A percentile compares a stretch with the other conserved stretches of the same genome.
Conservation (phyloP, 495 filamentous ascomycete species). For the Thermochaetoides thermophila region DNA sequence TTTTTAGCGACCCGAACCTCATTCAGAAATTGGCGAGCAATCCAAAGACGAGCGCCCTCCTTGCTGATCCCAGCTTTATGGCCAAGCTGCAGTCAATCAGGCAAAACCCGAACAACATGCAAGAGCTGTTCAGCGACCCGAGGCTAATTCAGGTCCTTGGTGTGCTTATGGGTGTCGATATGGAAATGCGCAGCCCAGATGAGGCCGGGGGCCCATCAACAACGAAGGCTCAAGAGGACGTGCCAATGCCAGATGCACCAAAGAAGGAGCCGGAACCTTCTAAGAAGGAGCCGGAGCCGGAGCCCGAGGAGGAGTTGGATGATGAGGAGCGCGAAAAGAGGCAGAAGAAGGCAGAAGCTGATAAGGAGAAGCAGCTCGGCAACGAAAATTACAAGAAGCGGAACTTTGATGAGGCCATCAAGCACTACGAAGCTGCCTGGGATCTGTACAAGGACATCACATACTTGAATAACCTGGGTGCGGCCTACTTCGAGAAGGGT, state of each 20-base stretch:
- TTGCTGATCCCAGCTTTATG: conserved; percentile 86
- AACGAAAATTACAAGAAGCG: conserved; percentile 97
- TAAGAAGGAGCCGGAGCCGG: conserved; percentile 37
- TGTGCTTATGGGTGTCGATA: conserved; percentile 85
- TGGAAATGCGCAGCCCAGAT: conserved; percentile 54
- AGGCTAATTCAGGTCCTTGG: conserved; percentile 89
- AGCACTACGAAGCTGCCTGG: conserved; percentile 95
- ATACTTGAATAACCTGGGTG: conserved; percentile 91
- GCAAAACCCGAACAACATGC: conserved; percentile 65
- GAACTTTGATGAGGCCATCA: conserved; percentile 84
- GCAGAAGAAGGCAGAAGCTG: conserved; percentile 83
- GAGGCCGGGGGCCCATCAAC: conserved; percentile 28
- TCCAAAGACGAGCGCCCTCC: conserved; percentile 75
- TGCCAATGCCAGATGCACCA: conserved; percentile 59
- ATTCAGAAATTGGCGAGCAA: conserved; percentile 82
- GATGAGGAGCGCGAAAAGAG: conserved; percentile 70
- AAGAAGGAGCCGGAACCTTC: conserved; percentile 21
- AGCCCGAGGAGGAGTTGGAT: conserved; percentile 49
- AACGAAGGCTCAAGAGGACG: conserved; percentile 53
- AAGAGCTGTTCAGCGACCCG: conserved; percentile 72
- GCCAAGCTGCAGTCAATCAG: conserved; percentile 65
- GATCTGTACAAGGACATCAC: conserved; percentile 88
- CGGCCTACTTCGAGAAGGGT: conserved; percentile 90
- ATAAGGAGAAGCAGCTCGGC: conserved; percentile 86
- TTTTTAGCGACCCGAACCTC: conserved; percentile 87